Conservation (phyloP, 768 basidiomycete genomes). For the Russula lepida region DNA sequence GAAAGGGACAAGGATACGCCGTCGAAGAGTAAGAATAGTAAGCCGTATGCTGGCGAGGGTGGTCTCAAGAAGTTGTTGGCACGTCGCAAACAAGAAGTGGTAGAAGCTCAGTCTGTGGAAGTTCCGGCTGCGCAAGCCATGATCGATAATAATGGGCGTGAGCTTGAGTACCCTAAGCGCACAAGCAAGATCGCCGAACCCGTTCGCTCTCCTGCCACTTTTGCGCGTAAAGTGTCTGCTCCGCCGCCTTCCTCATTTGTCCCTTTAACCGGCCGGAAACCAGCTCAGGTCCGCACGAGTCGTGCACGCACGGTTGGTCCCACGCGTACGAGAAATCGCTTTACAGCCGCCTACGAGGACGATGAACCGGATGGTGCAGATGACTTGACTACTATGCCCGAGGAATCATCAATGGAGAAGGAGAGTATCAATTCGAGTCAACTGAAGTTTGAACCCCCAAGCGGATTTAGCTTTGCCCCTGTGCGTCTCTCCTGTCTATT, state of each 20-base stretch:
- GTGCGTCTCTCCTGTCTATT: slow-evolving; percentile 30
- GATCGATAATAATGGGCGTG: slow-evolving; percentile 28
- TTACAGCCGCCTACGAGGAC: slow-evolving; percentile 57
- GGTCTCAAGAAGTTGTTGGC: slow-evolving; percentile 73
- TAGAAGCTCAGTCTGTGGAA: slow-evolving; percentile 35
- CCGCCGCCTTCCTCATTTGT: slow-evolving; percentile 6
- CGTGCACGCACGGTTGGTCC: slow-evolving; percentile 31
- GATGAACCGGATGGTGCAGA: slow-evolving; percentile 33
- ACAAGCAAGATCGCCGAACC: slow-evolving; percentile 23
- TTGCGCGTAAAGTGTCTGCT: slow-evolving; percentile 28
- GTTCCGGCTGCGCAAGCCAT: slow-evolving; percentile 29
- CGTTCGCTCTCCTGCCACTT: slow-evolving; percentile 22
- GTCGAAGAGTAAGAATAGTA: slow-evolving; percentile 34
- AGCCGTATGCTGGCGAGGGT: slow-evolving; percentile 73
- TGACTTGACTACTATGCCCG: slow-evolving; percentile 28
- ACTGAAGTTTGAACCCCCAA: slow-evolving; percentile 52
- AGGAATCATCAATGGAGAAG: slow-evolving; percentile 35
- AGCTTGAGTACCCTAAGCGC: slow-evolving; percentile 16
- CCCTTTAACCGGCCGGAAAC: slow-evolving; percentile 6
- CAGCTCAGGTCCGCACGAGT: neutral
- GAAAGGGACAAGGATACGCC: slow-evolving; percentile 25
- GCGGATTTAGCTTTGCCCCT: slow-evolving; percentile 60
- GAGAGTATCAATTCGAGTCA: slow-evolving; percentile 31
- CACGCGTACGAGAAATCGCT: slow-evolving; percentile 42
- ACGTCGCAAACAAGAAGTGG: slow-evolving; percentile 48